Conservation (phyloP, 2,329 filamentous ascomycete genomes). For the Phaeoacremonium minimum region DNA sequence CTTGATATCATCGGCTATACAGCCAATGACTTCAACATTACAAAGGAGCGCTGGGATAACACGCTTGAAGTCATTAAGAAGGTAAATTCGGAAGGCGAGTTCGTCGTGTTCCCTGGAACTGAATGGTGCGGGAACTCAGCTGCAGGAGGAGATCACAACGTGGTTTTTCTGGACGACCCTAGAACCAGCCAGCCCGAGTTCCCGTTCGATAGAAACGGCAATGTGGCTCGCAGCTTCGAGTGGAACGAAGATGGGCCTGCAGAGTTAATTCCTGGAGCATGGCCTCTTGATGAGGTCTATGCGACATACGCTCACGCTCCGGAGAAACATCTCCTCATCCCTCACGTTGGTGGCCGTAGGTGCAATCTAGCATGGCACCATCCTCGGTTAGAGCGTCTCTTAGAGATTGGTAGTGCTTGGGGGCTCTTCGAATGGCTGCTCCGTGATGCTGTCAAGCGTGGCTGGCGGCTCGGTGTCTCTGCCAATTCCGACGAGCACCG, state of each 20-base stretch:
- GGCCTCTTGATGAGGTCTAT: conserved; percentile 30
- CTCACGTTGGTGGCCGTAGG: conserved; percentile 27
- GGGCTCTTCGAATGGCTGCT: conserved; percentile 28
- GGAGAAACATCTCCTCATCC: conserved; percentile 25
- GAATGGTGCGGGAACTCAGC: conserved; percentile 30
- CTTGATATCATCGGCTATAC: conserved; percentile 31
- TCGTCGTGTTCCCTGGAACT: conserved; percentile 25
- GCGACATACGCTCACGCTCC: conserved; percentile 26
- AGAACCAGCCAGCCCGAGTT: conserved; percentile 17
- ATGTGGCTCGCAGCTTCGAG: conserved; percentile 28
- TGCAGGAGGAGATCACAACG: conserved; percentile 26
- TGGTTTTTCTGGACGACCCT: conserved; percentile 27
- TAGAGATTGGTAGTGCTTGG: conserved; percentile 30
- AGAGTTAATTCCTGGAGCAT: conserved; percentile 23
- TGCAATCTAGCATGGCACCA: conserved; percentile 30
- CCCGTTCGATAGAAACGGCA: conserved; percentile 22
- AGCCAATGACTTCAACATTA: conserved; percentile 32
- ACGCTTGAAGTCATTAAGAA: conserved; percentile 18
- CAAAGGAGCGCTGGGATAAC: conserved; percentile 21
- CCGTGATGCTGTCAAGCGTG: conserved; percentile 20
- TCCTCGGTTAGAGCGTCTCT: conserved; percentile 24
- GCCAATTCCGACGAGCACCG: conserved; percentile 30
- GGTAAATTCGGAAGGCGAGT: conserved; percentile 16
- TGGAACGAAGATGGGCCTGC: conserved; percentile 28
- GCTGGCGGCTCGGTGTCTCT: conserved; percentile 26